Evolutionary conservation across 2,329 filamentous ascomycete genomes (phyloP), one percentile per base, ranked within the genome.

Genomic region (Thielaviopsis musarum): DNA sequence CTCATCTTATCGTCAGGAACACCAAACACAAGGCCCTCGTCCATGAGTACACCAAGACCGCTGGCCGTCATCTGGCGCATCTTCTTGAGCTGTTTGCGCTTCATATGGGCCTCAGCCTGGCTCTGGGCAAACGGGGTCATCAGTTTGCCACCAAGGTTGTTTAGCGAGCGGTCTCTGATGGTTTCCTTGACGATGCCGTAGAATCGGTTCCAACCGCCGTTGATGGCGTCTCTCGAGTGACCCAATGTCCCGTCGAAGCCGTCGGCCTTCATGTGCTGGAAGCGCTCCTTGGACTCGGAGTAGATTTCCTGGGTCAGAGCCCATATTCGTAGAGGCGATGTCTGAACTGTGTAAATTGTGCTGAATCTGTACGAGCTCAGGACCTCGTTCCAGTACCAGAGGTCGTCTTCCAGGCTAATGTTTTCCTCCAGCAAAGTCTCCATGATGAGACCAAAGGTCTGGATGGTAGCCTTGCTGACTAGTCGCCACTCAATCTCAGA

Each of bases 311-410:
- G 79, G 7, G 80, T 75, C 80, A 86, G 89, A 2, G 75, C 73
- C 82, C 83, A 91, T 38, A 95, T 70, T 19, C 87, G 79, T 49
- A 84, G 66, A 0, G 93, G 93, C 0, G 85, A 88, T 0, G 85
- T 95, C 70, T 98, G 93, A 9, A 94, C 72, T 15, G 88, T 85
- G 70, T 96, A 96, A 3, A 96, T 69, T 34, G 83, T 85, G 64
- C 87, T 91, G 66, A 85, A 88, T 55, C 82, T 78, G 65, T 88
- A 85, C 0, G 88, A 94, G 10, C 82, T 81, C 30, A 95, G 73
- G 1, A 96, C 80, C 64, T 93, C 87, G 67, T 95, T 88, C 93
- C 93, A 98, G 70, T 97, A 97, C 82, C 86, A 91, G 24, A 95
- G 84, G 65, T 95, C 90, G 64, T 95, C 84, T 65, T 83, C 87